A percentile compares a stretch with the other conserved stretches of the same genome.
Evolutionary conservation across 208 protist species (phyloP).

Genomic region (Acanthamoeba royreba): DNA sequence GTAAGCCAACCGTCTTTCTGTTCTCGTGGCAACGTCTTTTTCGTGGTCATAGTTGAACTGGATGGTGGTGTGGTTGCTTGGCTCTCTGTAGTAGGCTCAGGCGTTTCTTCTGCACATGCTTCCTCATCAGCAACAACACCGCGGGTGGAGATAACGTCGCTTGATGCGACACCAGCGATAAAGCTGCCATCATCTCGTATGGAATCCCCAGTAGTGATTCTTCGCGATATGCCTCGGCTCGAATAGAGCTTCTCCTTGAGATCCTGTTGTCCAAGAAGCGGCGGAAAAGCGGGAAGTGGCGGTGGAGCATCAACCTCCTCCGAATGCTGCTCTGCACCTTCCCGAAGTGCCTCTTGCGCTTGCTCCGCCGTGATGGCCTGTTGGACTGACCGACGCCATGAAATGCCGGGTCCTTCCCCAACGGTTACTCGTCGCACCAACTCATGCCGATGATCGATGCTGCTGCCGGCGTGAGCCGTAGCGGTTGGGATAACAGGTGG

Average conservation of each 20-base stretch:
- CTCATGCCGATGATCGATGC: neutral
- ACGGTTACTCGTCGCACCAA: neutral
- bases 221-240: neutral
- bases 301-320: neutral
- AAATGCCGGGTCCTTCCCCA: neutral
- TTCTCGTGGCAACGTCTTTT: neutral
- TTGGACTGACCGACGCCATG: neutral
- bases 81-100: neutral
- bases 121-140: neutral
- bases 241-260: constrained; percentile 1
- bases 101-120: neutral
- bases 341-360: too few species aligned
- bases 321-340: neutral
- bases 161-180: neutral
- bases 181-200: neutral
- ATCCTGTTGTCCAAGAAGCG: neutral
- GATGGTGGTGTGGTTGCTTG: neutral
- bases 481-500: neutral
- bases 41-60: neutral
- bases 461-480: neutral
- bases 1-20: neutral
- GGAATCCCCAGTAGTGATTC: neutral
- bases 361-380: neutral
- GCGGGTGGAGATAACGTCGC: neutral
- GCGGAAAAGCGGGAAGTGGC: neutral